A percentile compares a stretch with the other conserved stretches of the same genome.
phyloP scores from a whole-genome alignment of 306 rosid genomes.

The Vigna mungo region DNA sequence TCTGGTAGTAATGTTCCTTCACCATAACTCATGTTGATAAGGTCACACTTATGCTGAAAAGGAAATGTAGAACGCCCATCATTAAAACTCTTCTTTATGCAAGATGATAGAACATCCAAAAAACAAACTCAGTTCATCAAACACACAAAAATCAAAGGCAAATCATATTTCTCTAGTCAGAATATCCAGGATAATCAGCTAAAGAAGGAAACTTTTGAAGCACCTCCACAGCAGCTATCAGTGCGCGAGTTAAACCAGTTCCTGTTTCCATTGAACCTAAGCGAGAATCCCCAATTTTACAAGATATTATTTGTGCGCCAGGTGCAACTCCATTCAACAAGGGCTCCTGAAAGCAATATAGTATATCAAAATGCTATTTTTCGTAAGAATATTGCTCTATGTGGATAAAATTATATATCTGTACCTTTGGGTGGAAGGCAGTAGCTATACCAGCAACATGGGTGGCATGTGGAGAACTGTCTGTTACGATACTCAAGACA shows the following conservation, averaged over 20 bases:
- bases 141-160: conserved; percentile 29
- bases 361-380: conserved; percentile 42
- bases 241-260: conserved; percentile 92
- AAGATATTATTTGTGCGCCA: conserved; percentile 94
- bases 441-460: conserved; percentile 96
- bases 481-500: conserved; percentile 87
- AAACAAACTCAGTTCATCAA: not conserved
- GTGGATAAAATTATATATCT: conserved; percentile 36
- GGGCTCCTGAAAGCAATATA: conserved; percentile 70
- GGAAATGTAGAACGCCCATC: conserved; percentile 29
- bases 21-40: conserved; percentile 97
- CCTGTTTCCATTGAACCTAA: conserved; percentile 98
- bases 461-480: conserved; percentile 93
- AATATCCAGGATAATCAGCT: conserved; percentile 31
- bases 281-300: conserved; percentile 98
- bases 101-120: conserved; percentile 25
- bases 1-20: conserved; percentile 89
- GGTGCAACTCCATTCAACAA: conserved; percentile 99
- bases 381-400: conserved; percentile 11
- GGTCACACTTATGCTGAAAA: conserved; percentile 96
- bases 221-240: conserved; percentile 98
- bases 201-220: conserved; percentile 35
- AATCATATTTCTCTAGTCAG: conserved; percentile 24
- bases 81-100: conserved; percentile 37
- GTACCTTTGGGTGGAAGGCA: conserved; percentile 96